Evolutionary conservation across 1,284 basidiomycete genomes (phyloP).

Genomic region (Fistulinella cinereoalba): DNA sequence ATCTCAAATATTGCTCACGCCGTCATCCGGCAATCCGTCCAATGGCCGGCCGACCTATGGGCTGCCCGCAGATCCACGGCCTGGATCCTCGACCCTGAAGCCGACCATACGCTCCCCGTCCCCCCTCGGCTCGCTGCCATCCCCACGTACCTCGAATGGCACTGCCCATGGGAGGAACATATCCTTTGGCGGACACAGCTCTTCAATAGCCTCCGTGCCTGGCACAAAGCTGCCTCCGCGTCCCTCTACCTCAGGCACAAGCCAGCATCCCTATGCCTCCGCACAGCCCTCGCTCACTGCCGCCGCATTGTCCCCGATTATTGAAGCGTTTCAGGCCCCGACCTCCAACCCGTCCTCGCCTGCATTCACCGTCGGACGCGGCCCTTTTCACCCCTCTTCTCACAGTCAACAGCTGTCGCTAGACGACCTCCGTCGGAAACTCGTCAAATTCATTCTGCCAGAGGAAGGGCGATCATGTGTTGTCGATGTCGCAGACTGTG

Average conservation of each 20-base stretch:
- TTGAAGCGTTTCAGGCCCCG: slow-evolving; percentile 53
- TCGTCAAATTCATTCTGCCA: slow-evolving; percentile 83
- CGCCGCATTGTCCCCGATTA: slow-evolving; percentile 63
- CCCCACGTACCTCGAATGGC: slow-evolving; percentile 32
- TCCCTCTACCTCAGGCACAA: slow-evolving; percentile 37
- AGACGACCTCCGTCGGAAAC: slow-evolving; percentile 75
- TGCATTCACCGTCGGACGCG: slow-evolving; percentile 52
- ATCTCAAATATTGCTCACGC: slow-evolving; percentile 45
- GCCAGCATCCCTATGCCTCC: slow-evolving; percentile 51
- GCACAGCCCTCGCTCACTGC: slow-evolving; percentile 38
- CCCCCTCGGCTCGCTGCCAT: slow-evolving; percentile 46
- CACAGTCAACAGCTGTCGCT: slow-evolving; percentile 53
- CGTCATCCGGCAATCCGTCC: slow-evolving; percentile 37
- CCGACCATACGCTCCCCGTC: slow-evolving; percentile 52
- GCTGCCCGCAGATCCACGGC: slow-evolving; percentile 58
- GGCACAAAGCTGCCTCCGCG: slow-evolving; percentile 42
- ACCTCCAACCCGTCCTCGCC: slow-evolving; percentile 47
- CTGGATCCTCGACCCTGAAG: slow-evolving; percentile 44
- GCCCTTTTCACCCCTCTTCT: slow-evolving; percentile 51
- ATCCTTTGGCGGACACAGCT: slow-evolving; percentile 43
- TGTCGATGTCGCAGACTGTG: slow-evolving; percentile 77
- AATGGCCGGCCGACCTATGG: slow-evolving; percentile 52
- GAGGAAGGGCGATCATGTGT: slow-evolving; percentile 75
- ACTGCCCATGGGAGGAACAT: slow-evolving; percentile 47
- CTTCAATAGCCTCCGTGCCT: slow-evolving; percentile 32